Evolutionary conservation across 1,284 basidiomycete genomes (phyloP), one percentile per base, ranked within the genome.

Genomic region (Gymnopus androsaceus): DNA sequence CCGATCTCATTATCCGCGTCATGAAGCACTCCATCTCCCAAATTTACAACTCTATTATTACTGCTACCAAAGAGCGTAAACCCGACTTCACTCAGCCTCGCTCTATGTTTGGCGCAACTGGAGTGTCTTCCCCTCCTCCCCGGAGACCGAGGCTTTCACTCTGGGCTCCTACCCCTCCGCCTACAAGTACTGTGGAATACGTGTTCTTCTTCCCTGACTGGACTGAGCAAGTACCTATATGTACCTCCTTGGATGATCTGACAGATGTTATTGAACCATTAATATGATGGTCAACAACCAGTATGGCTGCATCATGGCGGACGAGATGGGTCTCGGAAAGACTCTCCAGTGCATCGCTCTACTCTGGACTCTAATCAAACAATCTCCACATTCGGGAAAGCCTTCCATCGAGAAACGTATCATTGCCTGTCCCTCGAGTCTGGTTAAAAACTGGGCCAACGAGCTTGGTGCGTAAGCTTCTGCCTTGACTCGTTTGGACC

Each of bases 371-470:
- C 73, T 99, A n/a, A 75, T 98, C 58, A 98, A 95, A 71, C 97
- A 99, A 68, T 98, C 96, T 0, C 95, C 97, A 0, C 83, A 87
- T 46, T 78, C 95, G 0, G 84, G 89, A 25, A 97, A 90, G 69
- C 79, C 87, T 0, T 90, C 93, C 0, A 95, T 98, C 64, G 95
- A 99, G 67, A 99, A 99, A 72, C 95, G 92, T 57, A 95, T 99
- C 69, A 98, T 99, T 62, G 95, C 90, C 0, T 99, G 97, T 69
- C 97, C 97, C 0, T 94, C 95, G 3, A 97, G 93, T 75, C 76
- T 99, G 54, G 96, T 99, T 25, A 92, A 92, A 67, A 99, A 99
- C 67, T 99, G 96, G 96, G 96, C 95, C 0, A 98, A 99, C 69
- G 96, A 99, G 74, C 79, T 99, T 19, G 84, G 94, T 88, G 60